These are phyloP conservation scores for Phylloporus sp. DNA, from an alignment of 1,284 basidiomycete species.

Conservation along the genomic window DNA sequence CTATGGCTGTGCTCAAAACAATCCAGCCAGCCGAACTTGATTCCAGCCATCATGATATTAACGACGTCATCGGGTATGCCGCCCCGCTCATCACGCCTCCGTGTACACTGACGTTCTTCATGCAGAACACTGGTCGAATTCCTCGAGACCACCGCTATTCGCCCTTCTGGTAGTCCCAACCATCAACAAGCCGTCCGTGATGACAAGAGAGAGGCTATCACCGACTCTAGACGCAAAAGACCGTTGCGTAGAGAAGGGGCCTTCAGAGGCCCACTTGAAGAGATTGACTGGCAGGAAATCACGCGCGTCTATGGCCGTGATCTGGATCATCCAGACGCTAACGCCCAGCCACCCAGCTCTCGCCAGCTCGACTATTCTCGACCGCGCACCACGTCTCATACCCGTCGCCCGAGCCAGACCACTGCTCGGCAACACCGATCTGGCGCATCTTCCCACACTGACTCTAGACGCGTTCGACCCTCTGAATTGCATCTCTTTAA, in stretches of 20 bases:
- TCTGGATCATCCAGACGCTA: neutral
- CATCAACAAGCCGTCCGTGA: conserved; percentile 27
- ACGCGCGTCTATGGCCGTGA: conserved; percentile 25
- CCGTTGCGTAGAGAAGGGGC: conserved; percentile 34
- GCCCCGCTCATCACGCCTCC: neutral
- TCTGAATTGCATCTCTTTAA: neutral
- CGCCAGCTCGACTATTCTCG: conserved; percentile 19
- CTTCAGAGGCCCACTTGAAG: conserved; percentile 24
- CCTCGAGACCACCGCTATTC: conserved; percentile 41
- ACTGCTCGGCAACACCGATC: conserved; percentile 20
- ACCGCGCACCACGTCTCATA: neutral
- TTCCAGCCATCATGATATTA: neutral
- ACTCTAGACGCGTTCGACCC: conserved; percentile 23
- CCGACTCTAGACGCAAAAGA: conserved; percentile 19
- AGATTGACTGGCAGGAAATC: conserved; percentile 19
- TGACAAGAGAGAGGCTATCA: conserved; percentile 27
- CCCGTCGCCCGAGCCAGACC: conserved; percentile 11
- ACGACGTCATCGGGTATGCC: conserved; percentile 22
- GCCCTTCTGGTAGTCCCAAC: conserved; percentile 28
- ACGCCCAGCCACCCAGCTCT: conserved; percentile 7
- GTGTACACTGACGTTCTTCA: conserved; percentile 8
- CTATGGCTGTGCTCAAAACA: conserved; percentile 19
- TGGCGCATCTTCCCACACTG: conserved; percentile 12
- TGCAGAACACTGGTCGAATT: conserved; percentile 18
- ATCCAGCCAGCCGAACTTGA: conserved; percentile 3